A percentile compares a stretch with the other conserved stretches of the same genome.
phyloP scores from a whole-genome alignment of 148 eudicot species.

The Diospyros kaki region DNA sequence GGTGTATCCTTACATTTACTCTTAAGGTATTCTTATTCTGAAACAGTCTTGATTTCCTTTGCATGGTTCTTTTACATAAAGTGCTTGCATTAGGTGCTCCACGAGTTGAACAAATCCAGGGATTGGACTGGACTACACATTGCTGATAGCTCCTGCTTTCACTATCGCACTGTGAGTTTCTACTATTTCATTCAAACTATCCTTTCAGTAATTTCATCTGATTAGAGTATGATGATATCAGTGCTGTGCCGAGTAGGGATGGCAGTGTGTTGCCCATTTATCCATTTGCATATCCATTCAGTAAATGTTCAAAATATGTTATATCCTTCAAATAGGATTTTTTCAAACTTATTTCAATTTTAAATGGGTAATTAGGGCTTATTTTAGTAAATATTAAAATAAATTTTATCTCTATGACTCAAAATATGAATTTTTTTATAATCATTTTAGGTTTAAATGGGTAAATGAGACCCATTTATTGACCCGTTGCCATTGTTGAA shows the following conservation, averaged over 20 bases:
- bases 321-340: background rate
- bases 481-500: too few relatives aligned
- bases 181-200: background rate
- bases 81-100: constrained; percentile 38
- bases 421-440: too few relatives aligned
- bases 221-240: background rate
- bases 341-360: background rate
- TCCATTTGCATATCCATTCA: too few relatives aligned
- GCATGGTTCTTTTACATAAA: constrained; percentile 10
- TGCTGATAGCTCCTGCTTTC: constrained; percentile 87
- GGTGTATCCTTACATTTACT: background rate
- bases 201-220: background rate
- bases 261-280: too few relatives aligned
- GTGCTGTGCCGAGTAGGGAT: too few relatives aligned
- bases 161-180: constrained; percentile 66
- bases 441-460: too few relatives aligned
- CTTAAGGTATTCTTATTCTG: background rate
- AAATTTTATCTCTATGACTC: too few relatives aligned
- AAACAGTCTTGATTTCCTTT: background rate
- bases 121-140: constrained; percentile 79
- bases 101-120: constrained; percentile 50
- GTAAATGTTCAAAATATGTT: background rate
- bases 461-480: too few relatives aligned
- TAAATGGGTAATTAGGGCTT: too few relatives aligned
- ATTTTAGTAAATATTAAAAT: too few relatives aligned